Conservation (phyloP, 352 stramenopile species). For the Pythium aquatile region DNA sequence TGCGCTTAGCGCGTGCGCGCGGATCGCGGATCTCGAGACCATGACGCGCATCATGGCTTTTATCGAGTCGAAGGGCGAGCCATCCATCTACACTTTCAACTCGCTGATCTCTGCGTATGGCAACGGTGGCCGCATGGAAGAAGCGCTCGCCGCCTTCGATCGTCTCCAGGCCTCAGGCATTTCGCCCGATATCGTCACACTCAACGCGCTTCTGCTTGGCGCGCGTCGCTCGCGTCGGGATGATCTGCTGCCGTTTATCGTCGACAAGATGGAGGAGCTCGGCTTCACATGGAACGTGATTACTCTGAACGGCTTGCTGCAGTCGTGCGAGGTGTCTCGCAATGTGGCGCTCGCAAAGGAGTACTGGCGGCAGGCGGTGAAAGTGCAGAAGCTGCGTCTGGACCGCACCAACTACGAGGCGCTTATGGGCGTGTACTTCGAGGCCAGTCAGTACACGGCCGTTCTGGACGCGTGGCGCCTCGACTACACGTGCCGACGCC, state of each 20-base stretch:
- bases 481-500: slow-evolving; percentile 54
- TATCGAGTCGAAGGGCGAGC: slow-evolving; percentile 50
- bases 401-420: slow-evolving; percentile 75
- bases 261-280: slow-evolving; percentile 47
- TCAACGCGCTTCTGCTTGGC: slow-evolving; percentile 65
- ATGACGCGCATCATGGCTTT: slow-evolving; percentile 67
- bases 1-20: slow-evolving; percentile 61
- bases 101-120: slow-evolving; percentile 83
- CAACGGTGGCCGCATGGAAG: slow-evolving; percentile 59
- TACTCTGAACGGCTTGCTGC: slow-evolving; percentile 76
- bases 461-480: slow-evolving; percentile 60
- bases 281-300: slow-evolving; percentile 64
- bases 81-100: slow-evolving; percentile 78
- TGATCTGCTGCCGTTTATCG: slow-evolving; percentile 51
- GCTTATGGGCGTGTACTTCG: slow-evolving; percentile 68
- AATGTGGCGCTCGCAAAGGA: slow-evolving; percentile 45
- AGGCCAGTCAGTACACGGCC: slow-evolving; percentile 48
- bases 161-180: slow-evolving; percentile 36
- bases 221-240: slow-evolving; percentile 52
- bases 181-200: slow-evolving; percentile 58
- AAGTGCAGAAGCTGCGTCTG: slow-evolving; percentile 40
- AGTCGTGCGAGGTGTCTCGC: slow-evolving; percentile 46
- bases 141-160: slow-evolving; percentile 57
- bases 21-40: slow-evolving; percentile 53
- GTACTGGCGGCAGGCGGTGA: slow-evolving; percentile 57